These are phyloP conservation scores for Lasiodiplodia hormozganensis DNA, from an alignment of 2,329 filamentous ascomycete species.

Conservation along the genomic window DNA sequence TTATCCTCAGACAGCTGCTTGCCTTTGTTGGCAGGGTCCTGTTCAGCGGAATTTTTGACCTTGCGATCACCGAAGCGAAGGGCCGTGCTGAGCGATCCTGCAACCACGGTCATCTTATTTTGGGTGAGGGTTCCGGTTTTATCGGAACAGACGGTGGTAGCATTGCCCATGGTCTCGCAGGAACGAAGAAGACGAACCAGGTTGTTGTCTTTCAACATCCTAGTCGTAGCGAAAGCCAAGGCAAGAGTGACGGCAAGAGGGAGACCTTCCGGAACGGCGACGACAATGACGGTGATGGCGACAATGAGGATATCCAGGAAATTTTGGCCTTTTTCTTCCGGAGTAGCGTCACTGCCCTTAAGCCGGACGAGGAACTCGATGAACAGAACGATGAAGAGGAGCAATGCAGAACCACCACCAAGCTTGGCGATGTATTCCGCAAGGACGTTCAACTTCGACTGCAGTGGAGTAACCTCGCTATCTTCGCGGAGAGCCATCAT, in stretches of 20 bases:
- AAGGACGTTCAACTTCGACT: slow-evolving; percentile 77
- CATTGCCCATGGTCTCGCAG: slow-evolving; percentile 76
- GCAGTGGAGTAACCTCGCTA: slow-evolving; percentile 77
- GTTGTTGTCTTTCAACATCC: slow-evolving; percentile 74
- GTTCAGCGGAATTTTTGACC: slow-evolving; percentile 34
- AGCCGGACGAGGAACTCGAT: slow-evolving; percentile 83
- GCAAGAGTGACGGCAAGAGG: slow-evolving; percentile 73
- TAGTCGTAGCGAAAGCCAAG: slow-evolving; percentile 70
- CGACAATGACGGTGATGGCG: slow-evolving; percentile 70
- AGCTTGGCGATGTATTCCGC: slow-evolving; percentile 83
- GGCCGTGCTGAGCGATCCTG: slow-evolving; percentile 69
- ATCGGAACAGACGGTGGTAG: slow-evolving; percentile 78
- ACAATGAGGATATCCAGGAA: slow-evolving; percentile 70
- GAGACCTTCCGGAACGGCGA: slow-evolving; percentile 72
- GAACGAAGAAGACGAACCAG: slow-evolving; percentile 71
- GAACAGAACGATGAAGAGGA: slow-evolving; percentile 84
- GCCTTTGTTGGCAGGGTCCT: slow-evolving; percentile 42
- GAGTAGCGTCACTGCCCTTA: slow-evolving; percentile 56
- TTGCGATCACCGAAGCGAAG: slow-evolving; percentile 61
- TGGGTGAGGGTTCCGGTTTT: slow-evolving; percentile 38
- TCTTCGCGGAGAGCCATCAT: slow-evolving; percentile 80
- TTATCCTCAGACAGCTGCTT: slow-evolving; percentile 47
- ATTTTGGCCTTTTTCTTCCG: slow-evolving; percentile 75
- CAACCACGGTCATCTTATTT: slow-evolving; percentile 73
- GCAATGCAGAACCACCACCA: slow-evolving; percentile 76